These are phyloP conservation scores for Cardamine occulta DNA, from an alignment of 345 rosid species.

Conservation along the genomic window DNA sequence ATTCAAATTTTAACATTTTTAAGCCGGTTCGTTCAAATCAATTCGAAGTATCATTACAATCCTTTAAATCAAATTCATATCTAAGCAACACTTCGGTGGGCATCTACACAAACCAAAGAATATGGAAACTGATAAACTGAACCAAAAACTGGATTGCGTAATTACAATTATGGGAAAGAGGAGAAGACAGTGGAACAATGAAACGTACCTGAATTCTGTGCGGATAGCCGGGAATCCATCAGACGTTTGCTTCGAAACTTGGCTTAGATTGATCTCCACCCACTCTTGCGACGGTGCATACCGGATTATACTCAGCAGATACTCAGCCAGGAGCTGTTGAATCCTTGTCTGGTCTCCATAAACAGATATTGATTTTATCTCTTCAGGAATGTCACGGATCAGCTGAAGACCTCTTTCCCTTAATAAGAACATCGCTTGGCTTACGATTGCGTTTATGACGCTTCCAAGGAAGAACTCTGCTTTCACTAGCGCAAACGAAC, in stretches of 20 bases:
- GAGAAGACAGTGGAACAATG: slow-evolving; percentile 3
- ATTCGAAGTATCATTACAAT: neutral
- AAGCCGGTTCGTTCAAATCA: slow-evolving; percentile 3
- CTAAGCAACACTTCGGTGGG: neutral
- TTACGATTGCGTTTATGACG: slow-evolving; percentile 90
- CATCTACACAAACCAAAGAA: neutral
- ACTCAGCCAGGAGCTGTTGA: slow-evolving; percentile 91
- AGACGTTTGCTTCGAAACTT: slow-evolving; percentile 59
- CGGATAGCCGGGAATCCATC: slow-evolving; percentile 55
- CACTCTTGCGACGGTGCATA: slow-evolving; percentile 85
- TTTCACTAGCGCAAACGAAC: slow-evolving; percentile 81
- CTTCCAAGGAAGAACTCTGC: slow-evolving; percentile 79
- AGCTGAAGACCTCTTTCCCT: slow-evolving; percentile 82
- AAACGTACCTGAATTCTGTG: slow-evolving; percentile 75
- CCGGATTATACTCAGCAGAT: slow-evolving; percentile 81
- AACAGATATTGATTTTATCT: slow-evolving; percentile 75
- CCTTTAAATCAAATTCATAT: neutral
- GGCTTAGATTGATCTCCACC: slow-evolving; percentile 88
- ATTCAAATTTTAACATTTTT: neutral
- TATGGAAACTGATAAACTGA: neutral
- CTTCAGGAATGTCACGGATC: slow-evolving; percentile 95
- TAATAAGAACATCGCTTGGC: slow-evolving; percentile 85
- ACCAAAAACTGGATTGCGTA: neutral
- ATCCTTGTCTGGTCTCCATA: slow-evolving; percentile 91
- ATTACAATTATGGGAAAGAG: neutral